Base-by-base conservation (phyloP, 805 yeast genomes). In the Suhomyces emberorum region DNA sequence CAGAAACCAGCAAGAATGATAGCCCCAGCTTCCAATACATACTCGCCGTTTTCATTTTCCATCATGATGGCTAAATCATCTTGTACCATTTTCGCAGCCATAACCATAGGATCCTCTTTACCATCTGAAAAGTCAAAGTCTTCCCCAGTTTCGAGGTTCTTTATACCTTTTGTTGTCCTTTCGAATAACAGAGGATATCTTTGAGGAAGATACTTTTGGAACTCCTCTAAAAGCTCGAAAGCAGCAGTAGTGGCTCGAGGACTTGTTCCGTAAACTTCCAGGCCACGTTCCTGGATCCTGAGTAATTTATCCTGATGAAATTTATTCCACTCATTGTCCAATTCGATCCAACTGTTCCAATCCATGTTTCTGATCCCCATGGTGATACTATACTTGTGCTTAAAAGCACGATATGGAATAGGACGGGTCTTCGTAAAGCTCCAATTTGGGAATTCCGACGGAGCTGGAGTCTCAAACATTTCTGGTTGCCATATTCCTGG, bases 331-430 rank as follows among this genome's bases (percentile, higher is more conserved):
- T 81, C 80, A 41, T 76, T 78, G 54, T 81, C 87, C 39, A 81
- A 63, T 51, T 81, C 82, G 42, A 81, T 74, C 88, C 88, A 81
- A 33, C 64, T 65, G 36, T 74, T 61, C 70, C 73, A 74, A 32
- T 77, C 75, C 82, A 79, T 73, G 39, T 62, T 63, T 44, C 87
- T 61, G 28, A 80, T 79, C 5, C 87, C 88, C 88, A 81, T 81
- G 16, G 81, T 81, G 32, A 81, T 70, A 46, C 63, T 71, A 51
- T 81, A 81, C 41, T 74, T 77, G 55, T 77, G 81, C 51, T 71
- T 78, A 60, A 81, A 81, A 0, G 87, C 84, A 32, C 85, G 62
- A 49, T 79, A 79, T n/a, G 83, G 80, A 24, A 76, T 50, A 1
- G 84, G 83, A 37, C 56, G 60, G 3, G 83, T 78, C 3, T 58